Evolutionary conservation across 331 rosid genomes (phyloP).

Genomic region (Malus hybrid): DNA sequence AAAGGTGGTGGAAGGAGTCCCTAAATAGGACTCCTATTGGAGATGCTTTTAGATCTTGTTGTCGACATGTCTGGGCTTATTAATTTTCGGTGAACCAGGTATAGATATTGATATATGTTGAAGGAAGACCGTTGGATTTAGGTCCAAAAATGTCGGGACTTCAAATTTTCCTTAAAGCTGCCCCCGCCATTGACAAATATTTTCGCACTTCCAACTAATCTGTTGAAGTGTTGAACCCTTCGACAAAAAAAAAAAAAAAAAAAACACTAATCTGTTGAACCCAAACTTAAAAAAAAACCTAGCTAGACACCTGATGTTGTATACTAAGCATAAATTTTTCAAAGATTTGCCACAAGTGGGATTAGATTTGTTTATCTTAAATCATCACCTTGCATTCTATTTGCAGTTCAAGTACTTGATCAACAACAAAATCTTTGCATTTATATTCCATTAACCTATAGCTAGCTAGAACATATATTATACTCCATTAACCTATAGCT

Average conservation of each 20-base stretch:
- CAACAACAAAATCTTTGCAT: slow-evolving; percentile 9
- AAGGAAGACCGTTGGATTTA: background rate
- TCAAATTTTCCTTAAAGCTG: background rate
- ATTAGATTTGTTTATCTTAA: background rate
- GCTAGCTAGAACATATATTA: background rate
- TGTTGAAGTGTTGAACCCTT: background rate
- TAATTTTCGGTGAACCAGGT: background rate
- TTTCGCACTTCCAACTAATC: no score
- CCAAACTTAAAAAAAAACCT: background rate
- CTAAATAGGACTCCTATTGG: no score
- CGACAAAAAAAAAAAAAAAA: no score
- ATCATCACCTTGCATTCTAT: background rate
- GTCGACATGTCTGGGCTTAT: background rate
- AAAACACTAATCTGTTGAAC: background rate
- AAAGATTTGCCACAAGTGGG: slow-evolving; percentile 1
- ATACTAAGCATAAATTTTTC: background rate
- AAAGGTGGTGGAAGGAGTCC: no score
- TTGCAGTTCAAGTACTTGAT: background rate
- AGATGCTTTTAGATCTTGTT: background rate
- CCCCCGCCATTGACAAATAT: background rate
- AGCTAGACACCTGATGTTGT: background rate
- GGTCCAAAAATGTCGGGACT: slow-evolving; percentile 14
- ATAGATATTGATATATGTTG: background rate
- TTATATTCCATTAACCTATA: background rate
- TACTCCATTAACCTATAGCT: no score